These are phyloP conservation scores for Trichomonascus vanleenenianus DNA, from an alignment of 805 yeast genomes.

Conservation along the genomic window DNA sequence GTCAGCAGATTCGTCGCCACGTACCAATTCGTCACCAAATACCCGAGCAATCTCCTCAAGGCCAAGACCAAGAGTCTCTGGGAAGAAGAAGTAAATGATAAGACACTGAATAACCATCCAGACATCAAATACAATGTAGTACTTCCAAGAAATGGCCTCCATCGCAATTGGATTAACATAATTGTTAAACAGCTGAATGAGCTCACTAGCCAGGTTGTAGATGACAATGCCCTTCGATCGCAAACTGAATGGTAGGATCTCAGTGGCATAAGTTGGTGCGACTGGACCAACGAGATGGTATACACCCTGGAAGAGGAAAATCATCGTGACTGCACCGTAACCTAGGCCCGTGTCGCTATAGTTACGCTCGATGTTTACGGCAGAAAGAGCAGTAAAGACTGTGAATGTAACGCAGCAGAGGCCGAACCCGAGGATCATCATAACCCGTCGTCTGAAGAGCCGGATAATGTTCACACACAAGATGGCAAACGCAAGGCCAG, in stretches of 20 bases:
- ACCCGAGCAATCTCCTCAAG: slow-evolving; percentile 38
- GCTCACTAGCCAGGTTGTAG: slow-evolving; percentile 17
- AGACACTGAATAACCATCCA: slow-evolving; percentile 26
- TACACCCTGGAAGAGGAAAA: slow-evolving; percentile 31
- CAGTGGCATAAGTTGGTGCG: slow-evolving; percentile 17
- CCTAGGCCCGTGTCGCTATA: slow-evolving; percentile 36
- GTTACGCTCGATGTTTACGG: slow-evolving; percentile 36
- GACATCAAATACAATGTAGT: slow-evolving; percentile 32
- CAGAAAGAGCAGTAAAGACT: slow-evolving; percentile 41
- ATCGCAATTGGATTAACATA: slow-evolving; percentile 34
- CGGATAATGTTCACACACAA: slow-evolving; percentile 6
- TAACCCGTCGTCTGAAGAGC: slow-evolving; percentile 10
- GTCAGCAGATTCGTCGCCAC: slow-evolving; percentile 3
- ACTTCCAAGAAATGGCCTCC: slow-evolving; percentile 37
- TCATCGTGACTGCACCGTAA: slow-evolving; percentile 43
- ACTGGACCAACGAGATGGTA: slow-evolving; percentile 12
- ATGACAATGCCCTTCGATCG: slow-evolving; percentile 37
- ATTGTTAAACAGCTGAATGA: slow-evolving; percentile 25
- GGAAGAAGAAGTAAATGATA: slow-evolving; percentile 31
- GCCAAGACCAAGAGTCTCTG: slow-evolving; percentile 36
- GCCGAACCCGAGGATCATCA: slow-evolving; percentile 13
- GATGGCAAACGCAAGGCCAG: slow-evolving; percentile 1
- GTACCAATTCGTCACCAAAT: slow-evolving; percentile 27
- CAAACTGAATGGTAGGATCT: slow-evolving; percentile 23
- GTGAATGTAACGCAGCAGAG: slow-evolving; percentile 10